Evolutionary conservation across 2,329 filamentous ascomycete species (phyloP), one percentile per base, ranked within the genome.

Genomic region (Trichoderma koningiopsis): DNA sequence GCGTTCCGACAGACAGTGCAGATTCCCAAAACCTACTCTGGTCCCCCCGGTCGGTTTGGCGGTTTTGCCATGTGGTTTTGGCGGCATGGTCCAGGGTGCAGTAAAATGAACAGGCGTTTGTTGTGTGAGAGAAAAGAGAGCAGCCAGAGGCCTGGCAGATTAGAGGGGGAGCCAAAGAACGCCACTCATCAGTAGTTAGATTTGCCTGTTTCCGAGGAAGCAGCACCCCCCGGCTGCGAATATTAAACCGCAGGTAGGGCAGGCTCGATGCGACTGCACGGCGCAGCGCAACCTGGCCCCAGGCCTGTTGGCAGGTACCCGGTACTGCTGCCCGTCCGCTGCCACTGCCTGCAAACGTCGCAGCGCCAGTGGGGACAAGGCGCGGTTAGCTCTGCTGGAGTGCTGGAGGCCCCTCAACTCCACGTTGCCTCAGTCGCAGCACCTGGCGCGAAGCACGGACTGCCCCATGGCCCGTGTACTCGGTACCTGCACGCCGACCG

Each of bases 171-270:
- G 53, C 63, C 22, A 27, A 29, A 55, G 33, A 52, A 31, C 63
- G 63, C 63, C 63, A 67, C 63, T 67, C 63, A 67, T 67, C 63
- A 37, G 43, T 35, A 67, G 63, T 67, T 67, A 67, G 55, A 67
- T 67, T 43, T 67, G 52, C 60, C 53, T 49, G 55, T 35, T 52
- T 67, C 63, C 40, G 63, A 58, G 63, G 43, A 29, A 63, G 60
- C 31, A 53, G 24, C 53, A 22, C 53, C 29, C 63, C 60, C 43
- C 27, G 24, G 52, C 27, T 43, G 40, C 40, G 40, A 43, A 43
- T 43, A 43, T 43, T 43, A 43, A 53, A 53, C 22, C 24, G 24
- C 49, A 53, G 22, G 40, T 43, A 43, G 40, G 40, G 40, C 40
- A 43, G 40, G 40, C 40, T 43, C 40, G 40, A 43, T 43, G 40